Evolutionary conservation across 352 stramenopile species (phyloP), one percentile per base, ranked within the genome.

Genomic region (Phytophthora citrophthora): DNA sequence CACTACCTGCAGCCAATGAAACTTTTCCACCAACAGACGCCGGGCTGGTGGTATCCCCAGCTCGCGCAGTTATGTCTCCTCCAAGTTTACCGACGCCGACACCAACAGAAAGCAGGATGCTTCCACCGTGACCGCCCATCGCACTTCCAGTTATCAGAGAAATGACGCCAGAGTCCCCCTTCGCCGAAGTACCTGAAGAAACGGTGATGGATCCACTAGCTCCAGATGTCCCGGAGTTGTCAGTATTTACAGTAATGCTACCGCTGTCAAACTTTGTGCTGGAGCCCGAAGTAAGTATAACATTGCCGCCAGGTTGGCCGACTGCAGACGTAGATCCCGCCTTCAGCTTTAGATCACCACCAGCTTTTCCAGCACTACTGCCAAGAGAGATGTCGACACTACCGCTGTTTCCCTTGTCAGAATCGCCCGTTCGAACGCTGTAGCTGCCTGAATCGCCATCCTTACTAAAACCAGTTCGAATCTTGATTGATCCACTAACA

Each of bases 271-370:
- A 64, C 29, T 74, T 67, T 5, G 74, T 61, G 34, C 82, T 91
- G 53, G 60, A 86, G 1, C 94, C 96, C 53, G 88, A 95, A 12
- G 56, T 76, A 55, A 98, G 81, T 4, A 71, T 48, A 23, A 98
- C 75, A 29, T 80, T 76, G 27, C 93, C 94, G 45, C 94, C 94
- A 61, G 74, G 79, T 62, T 89, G 70, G 55, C 62, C 61, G 6
- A 27, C 67, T 49, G 54, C 54, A 64, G 67, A 74, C n/a, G 61
- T 59, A 44, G 67, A 74, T 18, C 67, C 61, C 46, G 54, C 67
- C 49, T 68, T 74, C 46, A 74, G 39, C 23, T 57, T 63, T 34
- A 74, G 41, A 41, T 71, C 55, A 27, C 67, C 67, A 51, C 61
- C 61, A 41, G 61, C 50, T 16, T 62, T 63, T 6, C 40, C 39